These are phyloP conservation scores for Leucaena leucocephala DNA, from an alignment of 306 rosid species.

Conservation along the genomic window DNA sequence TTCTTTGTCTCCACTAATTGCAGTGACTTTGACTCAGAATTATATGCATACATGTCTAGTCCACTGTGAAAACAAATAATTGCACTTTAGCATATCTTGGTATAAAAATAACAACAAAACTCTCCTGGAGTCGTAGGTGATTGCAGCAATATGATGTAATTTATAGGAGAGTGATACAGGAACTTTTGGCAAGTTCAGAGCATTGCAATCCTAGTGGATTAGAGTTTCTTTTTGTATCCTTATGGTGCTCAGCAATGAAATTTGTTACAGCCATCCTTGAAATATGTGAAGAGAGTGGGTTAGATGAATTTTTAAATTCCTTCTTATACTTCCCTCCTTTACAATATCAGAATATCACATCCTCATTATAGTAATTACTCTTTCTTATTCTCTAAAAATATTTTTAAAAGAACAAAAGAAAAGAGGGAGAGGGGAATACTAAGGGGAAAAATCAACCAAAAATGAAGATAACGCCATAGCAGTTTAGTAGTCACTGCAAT, in stretches of 20 bases:
- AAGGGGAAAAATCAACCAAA: background rate
- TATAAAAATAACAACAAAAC: constrained; percentile 26
- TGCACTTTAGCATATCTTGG: constrained; percentile 31
- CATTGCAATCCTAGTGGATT: constrained; percentile 15
- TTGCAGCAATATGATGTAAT: constrained; percentile 10
- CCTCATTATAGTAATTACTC: background rate
- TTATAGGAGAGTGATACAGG: constrained; percentile 22
- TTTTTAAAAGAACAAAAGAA: background rate
- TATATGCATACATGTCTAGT: constrained; percentile 82
- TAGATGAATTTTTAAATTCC: constrained; percentile 1
- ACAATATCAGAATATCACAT: background rate
- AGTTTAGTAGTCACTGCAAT: background rate
- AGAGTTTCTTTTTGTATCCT: constrained; percentile 14
- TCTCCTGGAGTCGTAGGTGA: background rate
- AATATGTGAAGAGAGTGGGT: constrained; percentile 22
- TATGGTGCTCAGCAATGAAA: constrained; percentile 26
- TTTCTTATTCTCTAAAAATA: background rate
- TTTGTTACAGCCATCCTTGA: constrained; percentile 6
- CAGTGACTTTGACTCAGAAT: constrained; percentile 65
- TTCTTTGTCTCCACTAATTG: constrained; percentile 87
- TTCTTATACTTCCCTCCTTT: background rate
- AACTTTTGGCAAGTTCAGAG: constrained; percentile 14
- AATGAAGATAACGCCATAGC: background rate
- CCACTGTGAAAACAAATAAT: constrained; percentile 61
- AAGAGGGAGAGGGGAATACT: background rate